Evolutionary conservation across 345 rosid species (phyloP).

Genomic region (Gossypium ekmanianum): DNA sequence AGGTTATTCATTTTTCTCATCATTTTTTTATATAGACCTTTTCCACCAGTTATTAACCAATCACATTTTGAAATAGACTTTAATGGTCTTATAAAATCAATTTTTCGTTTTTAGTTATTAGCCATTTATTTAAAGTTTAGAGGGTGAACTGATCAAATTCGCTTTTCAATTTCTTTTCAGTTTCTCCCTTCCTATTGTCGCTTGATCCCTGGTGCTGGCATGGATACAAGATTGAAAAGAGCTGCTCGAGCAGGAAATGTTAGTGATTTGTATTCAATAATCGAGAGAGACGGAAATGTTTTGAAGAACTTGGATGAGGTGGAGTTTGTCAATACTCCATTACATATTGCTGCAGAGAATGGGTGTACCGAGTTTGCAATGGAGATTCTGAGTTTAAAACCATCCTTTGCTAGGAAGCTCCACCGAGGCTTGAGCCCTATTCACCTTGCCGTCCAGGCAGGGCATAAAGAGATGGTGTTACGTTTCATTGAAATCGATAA

Average conservation of each 20-base stretch:
- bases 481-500: not conserved
- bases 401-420: not conserved
- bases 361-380: no score
- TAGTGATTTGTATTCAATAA: not conserved
- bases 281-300: not conserved
- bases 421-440: constrained; percentile 17
- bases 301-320: constrained; percentile 6
- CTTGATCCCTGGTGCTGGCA: not conserved
- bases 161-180: no score
- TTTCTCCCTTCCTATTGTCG: not conserved
- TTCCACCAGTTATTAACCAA: no score
- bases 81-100: no score
- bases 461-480: not conserved
- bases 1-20: no score
- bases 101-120: no score
- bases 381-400: no score
- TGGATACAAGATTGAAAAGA: not conserved
- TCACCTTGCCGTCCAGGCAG: constrained; percentile 16
- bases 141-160: no score
- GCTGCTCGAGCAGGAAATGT: constrained; percentile 11
- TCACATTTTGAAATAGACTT: no score
- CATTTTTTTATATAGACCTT: no score
- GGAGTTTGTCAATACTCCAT: constrained; percentile 5
- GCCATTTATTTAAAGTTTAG: no score
- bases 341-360: no score